Base-by-base conservation (phyloP, 139 green algal genomes). In the Coccomyxa sp. region DNA sequence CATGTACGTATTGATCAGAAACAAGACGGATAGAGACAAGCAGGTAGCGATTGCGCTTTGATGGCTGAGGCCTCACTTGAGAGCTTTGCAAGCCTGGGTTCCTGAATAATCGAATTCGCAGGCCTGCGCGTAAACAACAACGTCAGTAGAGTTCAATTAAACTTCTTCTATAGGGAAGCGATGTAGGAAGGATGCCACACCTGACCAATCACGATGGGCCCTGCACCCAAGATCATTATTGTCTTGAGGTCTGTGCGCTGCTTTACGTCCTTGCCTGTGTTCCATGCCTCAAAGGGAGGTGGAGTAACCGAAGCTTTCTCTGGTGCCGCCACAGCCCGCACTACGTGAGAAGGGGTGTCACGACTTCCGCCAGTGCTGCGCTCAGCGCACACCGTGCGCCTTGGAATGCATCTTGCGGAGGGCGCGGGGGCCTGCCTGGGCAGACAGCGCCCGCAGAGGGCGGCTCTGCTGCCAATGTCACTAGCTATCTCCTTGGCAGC, bases 71-170 rank as follows among this genome's bases (percentile, higher is more conserved):
- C 18, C 27, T 16, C 10, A 73, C 91, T 92, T 97, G 39, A 99
- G 92, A 0, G 97, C 91, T 88, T 99, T 99, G 93, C 96, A 99
- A 33, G 97, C 97, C 86, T 99, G 96, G 5, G 93, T 98, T 29
- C 96, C 96, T 24, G 93, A 98, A 87, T 99, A 99, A 83, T 99
- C 97, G 80, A 99, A 99, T 89, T 99, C 97, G 84, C 96, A 99
- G 10, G 97, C 97, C 92, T 97, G 88, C 75, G 29, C 35, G 69
- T 36, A 76, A 8, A 50, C 39, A 75, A 6, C 8, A 73, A 84
- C 35, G 33, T 27, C 24, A n/a, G 7, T 22, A 76, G 33, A 68
- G 6, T 6, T 54, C 8, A 31, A 34, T 31, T 8, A 50, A 35
- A 34, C 7, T 39, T 33, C 16, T 77, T 55, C 24, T 54, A 33